phyloP scores from a whole-genome alignment of 2,329 filamentous ascomycete species.

The Pyricularia pennisetigena region DNA sequence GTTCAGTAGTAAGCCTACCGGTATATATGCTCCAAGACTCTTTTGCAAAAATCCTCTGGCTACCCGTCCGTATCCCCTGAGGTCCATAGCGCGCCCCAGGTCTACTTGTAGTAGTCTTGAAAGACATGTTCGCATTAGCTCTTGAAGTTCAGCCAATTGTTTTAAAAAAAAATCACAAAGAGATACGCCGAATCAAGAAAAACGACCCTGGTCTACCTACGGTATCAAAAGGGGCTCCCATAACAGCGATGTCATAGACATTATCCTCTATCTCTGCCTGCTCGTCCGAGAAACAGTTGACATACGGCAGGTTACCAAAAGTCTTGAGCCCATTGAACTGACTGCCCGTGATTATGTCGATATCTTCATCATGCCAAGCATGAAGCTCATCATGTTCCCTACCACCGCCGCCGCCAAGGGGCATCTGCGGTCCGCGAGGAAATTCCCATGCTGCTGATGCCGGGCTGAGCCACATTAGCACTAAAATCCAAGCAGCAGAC shows the following conservation, averaged over 20 bases:
- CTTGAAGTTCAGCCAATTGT: too few relatives aligned
- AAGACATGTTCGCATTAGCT: not conserved
- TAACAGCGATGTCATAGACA: conserved; percentile 46
- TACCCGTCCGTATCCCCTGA: conserved; percentile 16
- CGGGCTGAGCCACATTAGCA: not conserved
- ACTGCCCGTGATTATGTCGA: conserved; percentile 30
- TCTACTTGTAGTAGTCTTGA: conserved; percentile 13
- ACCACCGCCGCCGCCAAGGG: not conserved
- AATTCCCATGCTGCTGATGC: conserved; percentile 5
- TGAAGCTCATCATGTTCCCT: not conserved
- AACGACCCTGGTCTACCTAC: conserved; percentile 10
- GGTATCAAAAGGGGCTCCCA: conserved; percentile 41
- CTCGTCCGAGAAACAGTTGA: conserved; percentile 49
- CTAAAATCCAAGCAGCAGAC: not conserved
- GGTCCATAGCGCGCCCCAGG: conserved; percentile 20
- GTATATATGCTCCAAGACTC: conserved; percentile 17
- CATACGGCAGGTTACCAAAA: conserved; percentile 51
- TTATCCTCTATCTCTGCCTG: conserved; percentile 22
- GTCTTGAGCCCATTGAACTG: conserved; percentile 48
- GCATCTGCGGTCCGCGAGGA: conserved; percentile 1
- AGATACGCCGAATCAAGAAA: not conserved
- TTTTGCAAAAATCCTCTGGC: conserved; percentile 12
- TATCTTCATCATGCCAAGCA: conserved; percentile 16
- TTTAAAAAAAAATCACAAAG: not conserved
- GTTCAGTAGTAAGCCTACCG: conserved; percentile 6